Percentiles rank a stretch among this genome's conserved stretches.
Conservation (phyloP, 805 yeast genomes). For the Ogataea trehaloabstinens region DNA sequence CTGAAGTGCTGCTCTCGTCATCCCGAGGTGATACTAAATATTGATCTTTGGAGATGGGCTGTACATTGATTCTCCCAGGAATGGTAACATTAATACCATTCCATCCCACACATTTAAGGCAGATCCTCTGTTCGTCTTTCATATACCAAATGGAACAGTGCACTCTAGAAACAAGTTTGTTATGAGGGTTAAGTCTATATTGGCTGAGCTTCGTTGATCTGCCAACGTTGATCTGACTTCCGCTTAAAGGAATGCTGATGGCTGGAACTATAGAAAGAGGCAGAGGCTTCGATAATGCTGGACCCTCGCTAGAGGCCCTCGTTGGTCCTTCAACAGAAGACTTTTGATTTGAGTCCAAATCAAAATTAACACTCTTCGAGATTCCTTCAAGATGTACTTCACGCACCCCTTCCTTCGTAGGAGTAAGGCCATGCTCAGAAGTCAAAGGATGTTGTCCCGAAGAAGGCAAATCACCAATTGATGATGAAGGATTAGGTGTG, state of each 20-base stretch:
- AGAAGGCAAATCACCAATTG: constrained; percentile 35
- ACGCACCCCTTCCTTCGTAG: not conserved
- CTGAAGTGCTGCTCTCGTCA: constrained; percentile 9
- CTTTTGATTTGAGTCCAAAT: not conserved
- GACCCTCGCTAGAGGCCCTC: constrained; percentile 36
- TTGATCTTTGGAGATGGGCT: constrained; percentile 14
- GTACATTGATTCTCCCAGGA: constrained; percentile 44
- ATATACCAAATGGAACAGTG: constrained; percentile 56
- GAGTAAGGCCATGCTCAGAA: not conserved
- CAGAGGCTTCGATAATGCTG: constrained; percentile 19
- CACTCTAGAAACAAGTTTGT: constrained; percentile 62
- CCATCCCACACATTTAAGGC: constrained; percentile 71
- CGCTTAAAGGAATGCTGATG: constrained; percentile 40
- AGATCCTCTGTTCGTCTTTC: constrained; percentile 39
- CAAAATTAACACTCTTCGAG: not conserved
- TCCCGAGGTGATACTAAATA: constrained; percentile 14
- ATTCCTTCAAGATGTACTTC: not conserved
- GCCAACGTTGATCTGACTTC: constrained; percentile 50
- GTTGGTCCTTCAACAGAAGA: constrained; percentile 8
- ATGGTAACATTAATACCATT: constrained; percentile 74
- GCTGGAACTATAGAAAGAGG: constrained; percentile 37
- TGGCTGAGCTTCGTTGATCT: constrained; percentile 65
- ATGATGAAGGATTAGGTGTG: constrained; percentile 72
- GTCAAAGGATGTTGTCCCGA: constrained; percentile 6
- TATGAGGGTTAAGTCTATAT: constrained; percentile 43